Evolutionary conservation across 2,329 filamentous ascomycete species (phyloP).

Genomic region (Septoria petroselini): DNA sequence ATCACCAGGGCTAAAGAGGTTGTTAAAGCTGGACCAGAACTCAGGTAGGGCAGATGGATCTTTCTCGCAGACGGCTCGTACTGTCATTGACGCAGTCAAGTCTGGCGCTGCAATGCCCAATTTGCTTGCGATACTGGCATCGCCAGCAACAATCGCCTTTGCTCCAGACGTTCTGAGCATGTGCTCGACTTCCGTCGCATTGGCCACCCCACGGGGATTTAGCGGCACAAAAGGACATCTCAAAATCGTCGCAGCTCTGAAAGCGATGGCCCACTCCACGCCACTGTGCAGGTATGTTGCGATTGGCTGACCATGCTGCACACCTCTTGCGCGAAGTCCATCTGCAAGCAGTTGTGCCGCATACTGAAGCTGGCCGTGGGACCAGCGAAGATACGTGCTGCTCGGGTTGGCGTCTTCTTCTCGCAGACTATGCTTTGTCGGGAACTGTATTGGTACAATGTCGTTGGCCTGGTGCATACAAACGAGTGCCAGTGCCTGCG

Average conservation of each 20-base stretch:
- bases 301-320: slow-evolving; percentile 2
- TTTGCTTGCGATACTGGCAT: slow-evolving; percentile 1
- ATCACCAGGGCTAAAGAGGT: slow-evolving; percentile 1
- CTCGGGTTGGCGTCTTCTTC: neutral
- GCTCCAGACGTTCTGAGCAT: slow-evolving; percentile 9
- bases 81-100: neutral
- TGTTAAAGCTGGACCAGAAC: slow-evolving; percentile 1
- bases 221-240: slow-evolving; percentile 18
- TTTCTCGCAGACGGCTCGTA: neutral
- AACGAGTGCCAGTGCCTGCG: neutral
- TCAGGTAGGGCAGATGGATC: neutral
- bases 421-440: slow-evolving; percentile 1
- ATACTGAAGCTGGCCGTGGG: slow-evolving; percentile 6
- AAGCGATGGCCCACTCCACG: slow-evolving; percentile 8
- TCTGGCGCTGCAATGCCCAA: slow-evolving; percentile 1
- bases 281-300: slow-evolving; percentile 10
- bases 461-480: slow-evolving; percentile 4
- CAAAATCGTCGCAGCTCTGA: slow-evolving; percentile 12
- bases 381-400: slow-evolving; percentile 1
- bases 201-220: slow-evolving; percentile 13
- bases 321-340: neutral
- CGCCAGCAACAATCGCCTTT: slow-evolving; percentile 2
- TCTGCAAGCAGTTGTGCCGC: slow-evolving; percentile 3
- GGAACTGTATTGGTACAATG: slow-evolving; percentile 2
- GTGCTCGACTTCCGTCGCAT: slow-evolving; percentile 10